A percentile compares a stretch with the other conserved stretches of the same genome.
These are phyloP conservation scores for Solanum virginianum DNA, from an alignment of 257 asterid species.

Conservation along the genomic window DNA sequence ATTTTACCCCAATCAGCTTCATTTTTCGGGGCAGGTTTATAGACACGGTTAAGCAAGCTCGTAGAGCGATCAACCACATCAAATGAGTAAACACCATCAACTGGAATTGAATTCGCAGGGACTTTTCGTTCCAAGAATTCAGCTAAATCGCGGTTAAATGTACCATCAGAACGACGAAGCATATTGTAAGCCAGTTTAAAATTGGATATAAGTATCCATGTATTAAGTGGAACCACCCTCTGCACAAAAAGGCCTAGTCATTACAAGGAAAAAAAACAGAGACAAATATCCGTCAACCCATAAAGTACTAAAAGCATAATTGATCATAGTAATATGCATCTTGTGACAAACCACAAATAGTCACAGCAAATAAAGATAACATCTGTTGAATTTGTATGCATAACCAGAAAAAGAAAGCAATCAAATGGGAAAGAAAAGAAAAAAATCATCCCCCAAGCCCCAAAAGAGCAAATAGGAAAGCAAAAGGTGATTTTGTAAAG, in stretches of 20 bases:
- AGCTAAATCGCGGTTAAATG: constrained; percentile 61
- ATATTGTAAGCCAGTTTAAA: constrained; percentile 78
- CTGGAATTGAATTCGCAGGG: constrained; percentile 55
- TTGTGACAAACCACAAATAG: neutral
- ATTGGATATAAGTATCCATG: constrained; percentile 77
- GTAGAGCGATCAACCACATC: constrained; percentile 68
- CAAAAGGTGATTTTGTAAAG: constrained; percentile 1
- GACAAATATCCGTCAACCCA: neutral
- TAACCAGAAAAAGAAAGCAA: constrained; percentile 14
- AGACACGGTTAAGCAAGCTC: constrained; percentile 54
- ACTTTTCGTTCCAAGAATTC: constrained; percentile 80
- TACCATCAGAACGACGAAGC: constrained; percentile 81
- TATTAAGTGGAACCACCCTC: constrained; percentile 78
- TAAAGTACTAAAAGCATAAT: neutral
- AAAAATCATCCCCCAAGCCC: constrained; percentile 2
- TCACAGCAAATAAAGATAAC: constrained; percentile 3
- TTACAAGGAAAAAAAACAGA: neutral
- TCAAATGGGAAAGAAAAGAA: constrained; percentile 1
- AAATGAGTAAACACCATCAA: constrained; percentile 60
- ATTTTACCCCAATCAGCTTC: constrained; percentile 22
- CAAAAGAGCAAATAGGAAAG: constrained; percentile 18
- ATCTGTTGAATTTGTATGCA: neutral
- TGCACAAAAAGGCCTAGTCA: constrained; percentile 9
- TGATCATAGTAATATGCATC: neutral
- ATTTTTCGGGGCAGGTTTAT: constrained; percentile 19